phyloP scores from a whole-genome alignment of 148 eudicot genomes.

The Cornus florida region DNA sequence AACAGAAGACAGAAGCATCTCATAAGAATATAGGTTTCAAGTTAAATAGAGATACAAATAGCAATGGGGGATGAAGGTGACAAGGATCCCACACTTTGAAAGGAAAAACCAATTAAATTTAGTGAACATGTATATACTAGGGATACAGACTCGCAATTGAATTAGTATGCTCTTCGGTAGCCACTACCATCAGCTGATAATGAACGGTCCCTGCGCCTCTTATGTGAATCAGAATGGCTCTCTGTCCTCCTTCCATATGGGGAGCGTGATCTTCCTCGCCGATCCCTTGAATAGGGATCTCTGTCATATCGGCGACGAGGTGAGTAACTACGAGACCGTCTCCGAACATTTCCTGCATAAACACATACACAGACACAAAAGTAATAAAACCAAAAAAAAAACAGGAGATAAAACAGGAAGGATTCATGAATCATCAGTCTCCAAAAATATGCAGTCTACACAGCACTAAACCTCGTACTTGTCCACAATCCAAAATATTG shows the following conservation, averaged over 20 bases:
- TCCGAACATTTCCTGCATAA: constrained; percentile 34
- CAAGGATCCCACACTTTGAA: background rate
- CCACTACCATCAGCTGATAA: constrained; percentile 16
- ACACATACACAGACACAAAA: background rate
- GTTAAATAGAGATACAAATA: background rate
- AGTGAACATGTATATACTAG: background rate
- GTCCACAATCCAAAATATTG: too few relatives aligned
- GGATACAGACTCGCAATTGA: background rate
- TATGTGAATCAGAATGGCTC: constrained; percentile 31
- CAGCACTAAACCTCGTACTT: too few relatives aligned
- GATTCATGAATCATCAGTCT: background rate
- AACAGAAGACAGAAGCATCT: too few relatives aligned
- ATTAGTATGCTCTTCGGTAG: constrained; percentile 3
- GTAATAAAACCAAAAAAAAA: too few relatives aligned
- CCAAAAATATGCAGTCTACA: background rate
- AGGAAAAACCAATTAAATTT: background rate
- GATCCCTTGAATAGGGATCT: constrained; percentile 41
- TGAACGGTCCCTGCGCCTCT: constrained; percentile 42
- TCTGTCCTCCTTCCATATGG: constrained; percentile 53
- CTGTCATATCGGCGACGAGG: constrained; percentile 50
- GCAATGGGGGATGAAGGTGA: background rate
- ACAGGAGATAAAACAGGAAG: background rate
- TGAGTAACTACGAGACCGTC: constrained; percentile 48
- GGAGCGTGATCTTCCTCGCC: constrained; percentile 43
- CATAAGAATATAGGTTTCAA: too few relatives aligned